These are phyloP conservation scores for Suillus subalutaceus DNA, from an alignment of 768 basidiomycete species.

Conservation along the genomic window DNA sequence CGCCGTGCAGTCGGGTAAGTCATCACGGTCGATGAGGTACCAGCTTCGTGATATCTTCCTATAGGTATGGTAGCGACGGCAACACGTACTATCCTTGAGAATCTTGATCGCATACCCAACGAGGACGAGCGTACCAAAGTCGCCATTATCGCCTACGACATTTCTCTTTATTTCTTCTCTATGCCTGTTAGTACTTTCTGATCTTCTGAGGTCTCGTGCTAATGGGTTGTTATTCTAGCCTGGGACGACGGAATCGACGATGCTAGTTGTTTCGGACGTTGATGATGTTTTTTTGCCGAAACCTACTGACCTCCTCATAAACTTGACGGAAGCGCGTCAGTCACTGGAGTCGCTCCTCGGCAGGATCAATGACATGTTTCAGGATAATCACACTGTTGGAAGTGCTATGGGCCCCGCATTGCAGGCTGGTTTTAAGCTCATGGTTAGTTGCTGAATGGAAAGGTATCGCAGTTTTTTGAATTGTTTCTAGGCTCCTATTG, in stretches of 20 bases:
- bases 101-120: slow-evolving; percentile 92
- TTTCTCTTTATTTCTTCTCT: slow-evolving; percentile 95
- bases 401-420: slow-evolving; percentile 94
- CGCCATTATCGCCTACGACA: slow-evolving; percentile 90
- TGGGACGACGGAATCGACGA: slow-evolving; percentile 76
- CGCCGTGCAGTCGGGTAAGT: slow-evolving; percentile 84
- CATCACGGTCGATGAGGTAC: not conserved
- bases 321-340: slow-evolving; percentile 81
- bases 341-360: slow-evolving; percentile 82
- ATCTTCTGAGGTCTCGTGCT: slow-evolving; percentile 8
- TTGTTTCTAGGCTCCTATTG: slow-evolving; percentile 72
- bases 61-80: slow-evolving; percentile 98
- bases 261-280: slow-evolving; percentile 97
- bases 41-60: not conserved
- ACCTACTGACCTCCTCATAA: slow-evolving; percentile 94
- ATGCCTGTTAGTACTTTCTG: slow-evolving; percentile 53
- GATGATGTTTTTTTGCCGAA: slow-evolving; percentile 98
- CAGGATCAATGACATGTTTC: slow-evolving; percentile 94
- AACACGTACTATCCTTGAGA: slow-evolving; percentile 94
- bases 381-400: slow-evolving; percentile 91
- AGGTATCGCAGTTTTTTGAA: not conserved
- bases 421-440: slow-evolving; percentile 94
- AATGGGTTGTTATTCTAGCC: slow-evolving; percentile 41
- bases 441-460: slow-evolving; percentile 51
- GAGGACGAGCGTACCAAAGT: slow-evolving; percentile 92